Percentiles rank a stretch among this genome's conserved stretches.
Conservation (phyloP, 2,329 filamentous ascomycete species). For the Exophiala bonariae region DNA sequence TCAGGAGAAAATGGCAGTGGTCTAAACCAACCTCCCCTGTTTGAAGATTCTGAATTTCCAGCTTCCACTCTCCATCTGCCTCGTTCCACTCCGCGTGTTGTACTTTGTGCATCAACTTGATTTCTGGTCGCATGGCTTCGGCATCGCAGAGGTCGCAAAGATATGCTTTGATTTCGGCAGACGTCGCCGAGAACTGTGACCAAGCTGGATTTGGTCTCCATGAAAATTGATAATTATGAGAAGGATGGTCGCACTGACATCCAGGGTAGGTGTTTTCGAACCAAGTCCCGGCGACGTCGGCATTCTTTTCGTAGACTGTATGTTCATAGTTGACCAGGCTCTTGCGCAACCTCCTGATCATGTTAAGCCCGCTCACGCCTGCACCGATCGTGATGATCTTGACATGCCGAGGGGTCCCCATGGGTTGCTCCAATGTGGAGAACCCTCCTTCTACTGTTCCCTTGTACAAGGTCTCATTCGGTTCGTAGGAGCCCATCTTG, state of each 20-base stretch:
- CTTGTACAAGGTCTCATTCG: background rate
- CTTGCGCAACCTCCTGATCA: slow-evolving; percentile 42
- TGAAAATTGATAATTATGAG: slow-evolving; percentile 44
- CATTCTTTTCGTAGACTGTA: slow-evolving; percentile 39
- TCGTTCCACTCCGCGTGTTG: slow-evolving; percentile 50
- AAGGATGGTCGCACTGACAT: slow-evolving; percentile 44
- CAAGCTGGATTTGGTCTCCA: slow-evolving; percentile 46
- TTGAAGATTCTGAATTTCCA: slow-evolving; percentile 43
- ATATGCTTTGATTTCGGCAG: slow-evolving; percentile 48
- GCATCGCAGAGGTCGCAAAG: slow-evolving; percentile 54
- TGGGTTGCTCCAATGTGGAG: background rate
- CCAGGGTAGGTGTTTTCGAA: slow-evolving; percentile 41
- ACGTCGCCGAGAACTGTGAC: slow-evolving; percentile 46
- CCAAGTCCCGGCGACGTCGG: slow-evolving; percentile 41
- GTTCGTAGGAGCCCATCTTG: background rate
- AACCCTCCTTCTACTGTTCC: background rate
- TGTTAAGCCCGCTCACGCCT: slow-evolving; percentile 47
- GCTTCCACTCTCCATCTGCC: slow-evolving; percentile 48
- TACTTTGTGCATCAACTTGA: slow-evolving; percentile 51
- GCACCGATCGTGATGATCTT: slow-evolving; percentile 49
- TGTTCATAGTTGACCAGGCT: slow-evolving; percentile 6
- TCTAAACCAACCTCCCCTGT: slow-evolving; percentile 40
- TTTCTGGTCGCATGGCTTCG: slow-evolving; percentile 52
- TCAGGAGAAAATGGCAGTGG: slow-evolving; percentile 42
- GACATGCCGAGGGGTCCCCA: slow-evolving; percentile 25